A percentile compares a stretch with the other conserved stretches of the same genome.
These are phyloP conservation scores for Dillenia suffruticosa DNA, from an alignment of 164 flowering plant genomes.

Conservation along the genomic window DNA sequence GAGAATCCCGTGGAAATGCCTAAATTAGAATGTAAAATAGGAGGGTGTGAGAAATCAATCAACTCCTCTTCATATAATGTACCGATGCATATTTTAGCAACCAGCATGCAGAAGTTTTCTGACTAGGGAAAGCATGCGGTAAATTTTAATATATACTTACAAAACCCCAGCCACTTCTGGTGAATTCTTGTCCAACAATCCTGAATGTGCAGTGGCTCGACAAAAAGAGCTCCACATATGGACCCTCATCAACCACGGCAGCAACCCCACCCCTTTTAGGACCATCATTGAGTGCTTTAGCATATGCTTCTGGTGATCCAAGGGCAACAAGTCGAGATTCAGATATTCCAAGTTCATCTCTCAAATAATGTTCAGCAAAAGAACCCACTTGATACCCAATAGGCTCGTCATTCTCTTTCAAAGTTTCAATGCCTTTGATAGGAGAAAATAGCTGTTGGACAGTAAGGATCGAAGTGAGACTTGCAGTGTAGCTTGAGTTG, in stretches of 20 bases:
- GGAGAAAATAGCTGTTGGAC: conserved; percentile 49
- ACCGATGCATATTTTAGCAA: too few species aligned
- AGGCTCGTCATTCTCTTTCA: conserved; percentile 31
- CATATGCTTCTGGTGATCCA: conserved; percentile 49
- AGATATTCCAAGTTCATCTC: conserved; percentile 42
- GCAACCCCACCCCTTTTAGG: conserved; percentile 47
- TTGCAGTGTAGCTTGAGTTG: conserved; percentile 58
- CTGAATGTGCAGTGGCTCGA: conserved; percentile 47
- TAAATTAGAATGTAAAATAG: conserved; percentile 2
- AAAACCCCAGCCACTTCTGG: conserved; percentile 64
- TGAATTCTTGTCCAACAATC: conserved; percentile 53
- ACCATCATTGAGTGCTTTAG: conserved; percentile 36
- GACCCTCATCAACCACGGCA: conserved; percentile 56
- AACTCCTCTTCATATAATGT: too few species aligned
- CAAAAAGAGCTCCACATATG: conserved; percentile 50
- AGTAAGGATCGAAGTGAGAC: conserved; percentile 55
- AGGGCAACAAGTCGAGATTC: conserved; percentile 40
- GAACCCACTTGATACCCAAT: conserved; percentile 62
- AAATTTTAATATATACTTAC: conserved; percentile 24
- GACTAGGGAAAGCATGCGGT: not conserved
- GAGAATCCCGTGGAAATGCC: conserved; percentile 65
- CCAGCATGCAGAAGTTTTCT: not conserved
- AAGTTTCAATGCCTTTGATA: conserved; percentile 43
- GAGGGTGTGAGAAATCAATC: not conserved
- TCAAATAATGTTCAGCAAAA: conserved; percentile 48